Conservation (phyloP, 2,329 filamentous ascomycete species). For the Nemania sp. region DNA sequence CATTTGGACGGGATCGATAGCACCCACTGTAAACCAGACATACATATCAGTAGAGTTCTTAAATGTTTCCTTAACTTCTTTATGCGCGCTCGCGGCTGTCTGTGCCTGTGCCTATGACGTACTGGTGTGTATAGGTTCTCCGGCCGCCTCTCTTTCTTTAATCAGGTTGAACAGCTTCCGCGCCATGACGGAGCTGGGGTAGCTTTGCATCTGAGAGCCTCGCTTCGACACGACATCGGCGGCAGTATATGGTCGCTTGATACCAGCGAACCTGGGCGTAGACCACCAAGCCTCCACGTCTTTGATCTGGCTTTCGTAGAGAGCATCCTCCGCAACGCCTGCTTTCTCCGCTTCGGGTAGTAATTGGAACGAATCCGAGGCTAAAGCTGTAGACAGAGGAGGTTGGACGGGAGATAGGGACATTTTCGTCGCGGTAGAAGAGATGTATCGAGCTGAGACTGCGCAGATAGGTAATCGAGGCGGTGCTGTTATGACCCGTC, state of each 20-base stretch:
- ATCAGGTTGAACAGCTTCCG: constrained; percentile 93
- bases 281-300: constrained; percentile 94
- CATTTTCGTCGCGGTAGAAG: constrained; percentile 62
- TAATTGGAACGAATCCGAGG: constrained; percentile 87
- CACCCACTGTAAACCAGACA: constrained; percentile 75
- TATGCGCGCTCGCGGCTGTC: background rate
- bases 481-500: constrained; percentile 39
- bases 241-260: constrained; percentile 90
- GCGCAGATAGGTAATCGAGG: constrained; percentile 39
- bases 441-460: constrained; percentile 52
- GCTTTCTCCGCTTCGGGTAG: constrained; percentile 82
- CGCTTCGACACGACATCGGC: constrained; percentile 94
- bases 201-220: constrained; percentile 85
- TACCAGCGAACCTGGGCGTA: constrained; percentile 84
- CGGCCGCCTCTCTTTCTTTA: constrained; percentile 79
- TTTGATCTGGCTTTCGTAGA: constrained; percentile 85
- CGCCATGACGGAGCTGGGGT: constrained; percentile 94
- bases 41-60: constrained; percentile 8
- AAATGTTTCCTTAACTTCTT: background rate
- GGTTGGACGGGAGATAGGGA: constrained; percentile 67
- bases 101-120: constrained; percentile 51
- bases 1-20: constrained; percentile 99
- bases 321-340: constrained; percentile 82
- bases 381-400: constrained; percentile 69
- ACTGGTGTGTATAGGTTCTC: constrained; percentile 94